These are phyloP conservation scores for Salix brachista DNA, from an alignment of 345 rosid species.

Conservation along the genomic window DNA sequence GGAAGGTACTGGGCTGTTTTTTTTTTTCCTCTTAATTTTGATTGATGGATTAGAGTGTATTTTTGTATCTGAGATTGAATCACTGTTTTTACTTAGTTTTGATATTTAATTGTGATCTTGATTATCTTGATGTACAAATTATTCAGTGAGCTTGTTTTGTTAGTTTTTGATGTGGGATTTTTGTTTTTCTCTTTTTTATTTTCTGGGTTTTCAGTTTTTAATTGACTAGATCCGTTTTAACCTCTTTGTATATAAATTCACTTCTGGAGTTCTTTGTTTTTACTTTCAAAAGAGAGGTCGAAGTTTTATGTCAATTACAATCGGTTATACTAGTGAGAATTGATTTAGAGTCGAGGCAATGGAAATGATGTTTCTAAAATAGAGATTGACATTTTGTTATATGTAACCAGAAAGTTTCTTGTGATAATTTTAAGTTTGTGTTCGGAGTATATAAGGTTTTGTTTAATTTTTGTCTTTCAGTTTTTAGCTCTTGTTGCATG, in stretches of 20 bases:
- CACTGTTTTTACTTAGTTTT: constrained; percentile 14
- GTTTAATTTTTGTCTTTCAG: not conserved
- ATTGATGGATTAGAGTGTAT: not conserved
- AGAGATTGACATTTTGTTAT: not conserved
- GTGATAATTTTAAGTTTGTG: not conserved
- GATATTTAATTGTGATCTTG: constrained; percentile 12
- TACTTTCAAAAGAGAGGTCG: not conserved
- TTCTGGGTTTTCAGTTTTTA: constrained; percentile 10
- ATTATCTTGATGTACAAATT: constrained; percentile 33
- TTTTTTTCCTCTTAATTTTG: not conserved
- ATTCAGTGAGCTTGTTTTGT: not conserved
- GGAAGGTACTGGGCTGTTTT: constrained; percentile 50
- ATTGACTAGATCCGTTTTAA: constrained; percentile 20
- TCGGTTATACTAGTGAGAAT: not conserved
- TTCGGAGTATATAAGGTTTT: not conserved
- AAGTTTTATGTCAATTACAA: not conserved
- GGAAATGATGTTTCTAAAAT: not conserved
- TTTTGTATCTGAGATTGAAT: constrained; percentile 20
- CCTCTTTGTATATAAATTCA: not conserved
- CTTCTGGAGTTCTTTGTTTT: not conserved
- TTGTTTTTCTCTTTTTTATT: not conserved
- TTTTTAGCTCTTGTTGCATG: not conserved
- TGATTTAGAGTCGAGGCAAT: not conserved
- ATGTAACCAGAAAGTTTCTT: not conserved
- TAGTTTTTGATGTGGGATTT: not conserved